These are phyloP conservation scores for Verticillium isaacii DNA, from an alignment of 2,329 filamentous ascomycete genomes.

Conservation along the genomic window DNA sequence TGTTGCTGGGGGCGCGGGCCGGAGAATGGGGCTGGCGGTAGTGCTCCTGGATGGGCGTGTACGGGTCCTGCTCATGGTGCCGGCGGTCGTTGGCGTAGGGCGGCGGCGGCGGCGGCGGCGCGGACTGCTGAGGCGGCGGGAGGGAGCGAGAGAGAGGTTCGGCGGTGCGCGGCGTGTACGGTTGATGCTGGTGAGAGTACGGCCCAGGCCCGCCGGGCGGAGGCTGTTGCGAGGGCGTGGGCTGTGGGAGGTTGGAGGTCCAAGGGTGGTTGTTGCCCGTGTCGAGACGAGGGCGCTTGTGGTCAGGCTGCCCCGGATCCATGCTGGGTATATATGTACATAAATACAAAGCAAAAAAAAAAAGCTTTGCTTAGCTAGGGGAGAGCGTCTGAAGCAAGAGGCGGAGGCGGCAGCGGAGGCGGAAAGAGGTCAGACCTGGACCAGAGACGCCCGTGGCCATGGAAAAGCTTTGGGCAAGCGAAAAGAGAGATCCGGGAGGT, in stretches of 20 bases:
- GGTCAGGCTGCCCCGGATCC: conserved; percentile 55
- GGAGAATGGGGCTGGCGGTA: conserved; percentile 42
- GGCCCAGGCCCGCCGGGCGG: conserved; percentile 32
- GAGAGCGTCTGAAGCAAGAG: conserved; percentile 4
- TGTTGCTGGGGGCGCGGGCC: conserved; percentile 34
- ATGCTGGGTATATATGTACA: conserved; percentile 48
- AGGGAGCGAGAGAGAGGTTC: conserved; percentile 25
- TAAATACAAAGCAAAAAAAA: conserved; percentile 20
- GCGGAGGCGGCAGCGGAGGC: conserved; percentile 4
- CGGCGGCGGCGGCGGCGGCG: conserved; percentile 16
- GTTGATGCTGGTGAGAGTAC: conserved; percentile 28
- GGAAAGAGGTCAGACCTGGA: conserved; percentile 16
- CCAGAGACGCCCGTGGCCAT: conserved; percentile 20
- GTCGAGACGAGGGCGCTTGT: conserved; percentile 53
- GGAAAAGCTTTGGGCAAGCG: conserved; percentile 20
- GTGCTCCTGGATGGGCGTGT: conserved; percentile 50
- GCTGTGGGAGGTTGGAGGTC: conserved; percentile 33
- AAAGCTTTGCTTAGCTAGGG: conserved; percentile 12
- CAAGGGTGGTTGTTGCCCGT: conserved; percentile 39
- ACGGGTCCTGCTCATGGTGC: conserved; percentile 52
- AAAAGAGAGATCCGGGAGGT: conserved; percentile 16
- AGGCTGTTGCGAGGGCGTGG: conserved; percentile 25
- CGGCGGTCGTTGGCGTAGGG: conserved; percentile 46
- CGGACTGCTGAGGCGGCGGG: conserved; percentile 13
- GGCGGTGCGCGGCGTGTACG: conserved; percentile 29